A percentile compares a stretch with the other conserved stretches of the same genome.
Conservation (phyloP, 306 rosid species). For the Benincasa hispida region DNA sequence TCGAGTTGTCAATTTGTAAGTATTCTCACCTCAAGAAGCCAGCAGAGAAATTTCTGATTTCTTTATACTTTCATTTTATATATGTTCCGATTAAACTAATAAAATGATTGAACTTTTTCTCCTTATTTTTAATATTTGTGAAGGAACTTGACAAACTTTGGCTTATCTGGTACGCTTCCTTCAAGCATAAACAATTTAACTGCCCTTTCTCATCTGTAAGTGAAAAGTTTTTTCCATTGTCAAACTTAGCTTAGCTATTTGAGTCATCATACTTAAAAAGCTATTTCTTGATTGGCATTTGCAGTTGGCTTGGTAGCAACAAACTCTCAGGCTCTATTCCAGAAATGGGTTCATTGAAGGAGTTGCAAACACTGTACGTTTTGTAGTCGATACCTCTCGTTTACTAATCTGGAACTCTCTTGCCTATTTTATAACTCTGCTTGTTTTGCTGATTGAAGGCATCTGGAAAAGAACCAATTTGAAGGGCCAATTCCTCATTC, state of each 20-base stretch:
- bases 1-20: conserved; percentile 51
- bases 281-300: conserved; percentile 11
- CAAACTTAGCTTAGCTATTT: neutral
- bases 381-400: neutral
- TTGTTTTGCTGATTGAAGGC: conserved; percentile 32
- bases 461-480: conserved; percentile 67
- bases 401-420: neutral
- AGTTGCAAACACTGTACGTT: conserved; percentile 51
- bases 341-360: conserved; percentile 40
- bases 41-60: neutral
- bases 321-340: conserved; percentile 62
- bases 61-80: neutral
- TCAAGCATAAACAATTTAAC: conserved; percentile 35
- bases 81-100: neutral
- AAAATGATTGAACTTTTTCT: neutral
- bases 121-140: conserved; percentile 5
- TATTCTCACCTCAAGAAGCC: neutral
- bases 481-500: conserved; percentile 57
- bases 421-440: neutral
- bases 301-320: conserved; percentile 70
- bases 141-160: conserved; percentile 56
- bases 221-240: neutral
- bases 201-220: conserved; percentile 56
- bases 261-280: neutral
- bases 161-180: conserved; percentile 51